Percentiles rank a stretch among this genome's conserved stretches.
These are phyloP conservation scores for Tulasnella sp. DNA, from an alignment of 768 basidiomycete genomes.

Conservation along the genomic window DNA sequence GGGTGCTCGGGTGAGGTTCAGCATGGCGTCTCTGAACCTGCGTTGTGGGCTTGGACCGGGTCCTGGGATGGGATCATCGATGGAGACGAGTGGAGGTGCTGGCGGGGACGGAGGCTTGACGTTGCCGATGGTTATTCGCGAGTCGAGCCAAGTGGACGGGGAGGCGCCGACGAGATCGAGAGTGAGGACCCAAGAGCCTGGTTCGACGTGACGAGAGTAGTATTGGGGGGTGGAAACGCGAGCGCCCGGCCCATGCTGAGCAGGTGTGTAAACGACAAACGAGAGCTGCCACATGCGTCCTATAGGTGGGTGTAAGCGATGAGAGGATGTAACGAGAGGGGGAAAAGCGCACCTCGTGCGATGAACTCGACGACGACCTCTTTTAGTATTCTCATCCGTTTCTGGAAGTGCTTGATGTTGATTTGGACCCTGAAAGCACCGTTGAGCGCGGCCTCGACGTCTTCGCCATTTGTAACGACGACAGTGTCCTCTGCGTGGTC, in stretches of 20 bases:
- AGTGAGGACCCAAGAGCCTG: constrained; percentile 2
- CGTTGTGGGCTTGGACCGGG: neutral
- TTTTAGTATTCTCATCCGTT: constrained; percentile 55
- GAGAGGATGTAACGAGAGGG: neutral
- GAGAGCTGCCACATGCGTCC: constrained; percentile 47
- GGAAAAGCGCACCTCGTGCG: constrained; percentile 37
- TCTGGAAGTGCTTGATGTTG: constrained; percentile 38
- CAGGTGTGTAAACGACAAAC: constrained; percentile 27
- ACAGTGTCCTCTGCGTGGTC: constrained; percentile 44
- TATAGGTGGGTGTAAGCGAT: constrained; percentile 19
- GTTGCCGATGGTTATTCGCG: neutral
- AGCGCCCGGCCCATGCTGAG: neutral
- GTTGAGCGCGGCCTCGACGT: constrained; percentile 27
- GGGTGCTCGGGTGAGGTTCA: neutral
- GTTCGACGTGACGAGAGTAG: neutral
- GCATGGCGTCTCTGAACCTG: neutral
- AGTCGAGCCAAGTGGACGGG: constrained; percentile 8
- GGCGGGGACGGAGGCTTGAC: neutral
- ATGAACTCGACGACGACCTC: constrained; percentile 52
- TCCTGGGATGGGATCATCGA: neutral
- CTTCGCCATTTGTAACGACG: constrained; percentile 16
- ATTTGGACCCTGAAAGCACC: constrained; percentile 40
- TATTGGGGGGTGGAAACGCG: neutral
- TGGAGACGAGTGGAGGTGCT: neutral
- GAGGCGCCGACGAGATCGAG: constrained; percentile 9